phyloP scores from a whole-genome alignment of 139 green algal genomes.

The Pleodorina starrii region DNA sequence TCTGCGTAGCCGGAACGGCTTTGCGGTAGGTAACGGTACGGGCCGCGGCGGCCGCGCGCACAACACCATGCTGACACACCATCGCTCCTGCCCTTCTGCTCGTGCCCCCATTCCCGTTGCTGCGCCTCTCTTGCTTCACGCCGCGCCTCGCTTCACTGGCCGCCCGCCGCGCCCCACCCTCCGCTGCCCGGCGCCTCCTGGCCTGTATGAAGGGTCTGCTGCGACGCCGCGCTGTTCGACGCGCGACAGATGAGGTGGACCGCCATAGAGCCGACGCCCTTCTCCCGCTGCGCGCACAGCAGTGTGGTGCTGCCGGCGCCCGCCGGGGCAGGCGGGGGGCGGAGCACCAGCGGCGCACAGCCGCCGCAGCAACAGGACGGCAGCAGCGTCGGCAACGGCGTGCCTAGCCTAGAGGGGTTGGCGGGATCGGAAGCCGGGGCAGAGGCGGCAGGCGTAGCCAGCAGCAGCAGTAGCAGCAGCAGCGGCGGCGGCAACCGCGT shows the following conservation, averaged over 20 bases:
- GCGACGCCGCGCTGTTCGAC: slow-evolving; percentile 70
- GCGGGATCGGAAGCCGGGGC: no score
- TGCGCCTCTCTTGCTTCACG: background rate
- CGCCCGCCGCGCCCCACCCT: no score
- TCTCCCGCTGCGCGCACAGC: slow-evolving; percentile 71
- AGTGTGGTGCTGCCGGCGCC: slow-evolving; percentile 17
- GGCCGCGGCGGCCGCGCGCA: no score
- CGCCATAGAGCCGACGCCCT: slow-evolving; percentile 60
- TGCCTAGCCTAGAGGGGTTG: no score
- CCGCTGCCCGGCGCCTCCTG: background rate
- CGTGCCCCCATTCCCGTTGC: no score
- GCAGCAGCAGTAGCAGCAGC: slow-evolving; percentile 18
- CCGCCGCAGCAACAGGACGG: no score
- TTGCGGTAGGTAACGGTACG: no score
- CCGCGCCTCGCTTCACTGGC: background rate
- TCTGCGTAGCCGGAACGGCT: no score
- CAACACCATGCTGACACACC: no score
- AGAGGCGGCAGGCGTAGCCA: background rate
- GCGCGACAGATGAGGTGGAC: slow-evolving; percentile 60
- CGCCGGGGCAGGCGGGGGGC: background rate
- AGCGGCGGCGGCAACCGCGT: background rate
- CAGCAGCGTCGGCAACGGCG: background rate
- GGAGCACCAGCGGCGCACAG: no score
- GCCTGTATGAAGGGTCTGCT: slow-evolving; percentile 65
- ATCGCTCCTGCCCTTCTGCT: no score